Conservation (phyloP, 257 asterid species). For the Coffea canephora region DNA sequence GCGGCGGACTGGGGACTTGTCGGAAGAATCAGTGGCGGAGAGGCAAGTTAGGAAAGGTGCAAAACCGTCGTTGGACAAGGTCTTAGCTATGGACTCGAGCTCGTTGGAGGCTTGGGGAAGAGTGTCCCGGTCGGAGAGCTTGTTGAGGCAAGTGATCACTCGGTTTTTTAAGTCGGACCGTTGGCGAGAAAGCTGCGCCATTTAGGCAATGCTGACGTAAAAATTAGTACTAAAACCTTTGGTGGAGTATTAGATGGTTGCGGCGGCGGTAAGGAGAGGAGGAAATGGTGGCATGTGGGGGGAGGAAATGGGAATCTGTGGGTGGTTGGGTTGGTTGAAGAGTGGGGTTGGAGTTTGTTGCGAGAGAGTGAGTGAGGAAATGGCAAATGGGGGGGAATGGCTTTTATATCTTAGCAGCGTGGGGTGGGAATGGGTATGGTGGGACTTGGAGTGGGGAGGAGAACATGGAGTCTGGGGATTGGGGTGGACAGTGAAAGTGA, state of each 20-base stretch:
- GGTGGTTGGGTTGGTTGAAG: conserved; percentile 5
- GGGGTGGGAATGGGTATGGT: no score
- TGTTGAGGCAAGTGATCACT: conserved; percentile 61
- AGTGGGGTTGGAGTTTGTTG: background rate
- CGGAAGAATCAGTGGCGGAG: conserved; percentile 65
- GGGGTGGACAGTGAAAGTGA: background rate
- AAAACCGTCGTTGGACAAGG: conserved; percentile 47
- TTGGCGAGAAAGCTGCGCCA: conserved; percentile 41
- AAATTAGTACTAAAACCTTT: background rate
- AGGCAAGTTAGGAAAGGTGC: conserved; percentile 63
- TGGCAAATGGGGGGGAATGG: conserved; percentile 20
- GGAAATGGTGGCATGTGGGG: conserved; percentile 29
- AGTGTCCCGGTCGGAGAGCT: conserved; percentile 81
- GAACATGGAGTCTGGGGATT: conserved; percentile 33
- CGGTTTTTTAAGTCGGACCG: conserved; percentile 53
- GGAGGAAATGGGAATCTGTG: conserved; percentile 11
- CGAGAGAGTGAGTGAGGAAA: background rate
- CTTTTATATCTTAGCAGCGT: conserved; percentile 32
- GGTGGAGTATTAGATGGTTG: background rate
- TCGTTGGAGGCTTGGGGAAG: conserved; percentile 63
- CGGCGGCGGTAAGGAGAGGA: background rate
- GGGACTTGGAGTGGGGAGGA: background rate
- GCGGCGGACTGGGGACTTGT: conserved; percentile 86
- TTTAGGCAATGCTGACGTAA: background rate
- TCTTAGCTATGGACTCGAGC: conserved; percentile 64